Conservation (phyloP, 2,329 filamentous ascomycete species). For the Chrysoporthe austroafricana region DNA sequence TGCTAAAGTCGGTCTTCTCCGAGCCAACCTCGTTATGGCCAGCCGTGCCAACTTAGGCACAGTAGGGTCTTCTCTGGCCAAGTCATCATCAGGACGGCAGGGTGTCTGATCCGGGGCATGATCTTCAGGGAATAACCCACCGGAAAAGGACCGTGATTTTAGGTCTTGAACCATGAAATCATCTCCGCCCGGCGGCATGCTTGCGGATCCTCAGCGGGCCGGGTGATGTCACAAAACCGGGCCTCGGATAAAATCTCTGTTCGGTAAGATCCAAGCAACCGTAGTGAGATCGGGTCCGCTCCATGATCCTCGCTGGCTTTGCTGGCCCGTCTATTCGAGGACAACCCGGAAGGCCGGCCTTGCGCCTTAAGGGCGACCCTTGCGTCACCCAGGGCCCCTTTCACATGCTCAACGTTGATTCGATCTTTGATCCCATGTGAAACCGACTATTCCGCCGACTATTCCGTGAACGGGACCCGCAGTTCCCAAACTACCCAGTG, state of each 20-base stretch:
- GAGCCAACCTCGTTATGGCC: not conserved
- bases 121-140: constrained; percentile 2
- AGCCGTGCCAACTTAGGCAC: not conserved
- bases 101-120: not conserved
- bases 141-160: constrained; percentile 25
- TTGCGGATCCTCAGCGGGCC: constrained; percentile 25
- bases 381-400: constrained; percentile 9
- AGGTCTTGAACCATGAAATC: constrained; percentile 8
- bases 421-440: constrained; percentile 16
- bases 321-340: not conserved
- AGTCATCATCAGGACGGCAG: not conserved
- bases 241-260: constrained; percentile 27
- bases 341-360: constrained; percentile 13
- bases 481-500: not conserved
- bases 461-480: constrained; percentile 16
- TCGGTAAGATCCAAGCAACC: constrained; percentile 21
- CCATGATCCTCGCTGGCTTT: not conserved
- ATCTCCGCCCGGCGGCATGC: constrained; percentile 17
- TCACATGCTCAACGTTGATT: constrained; percentile 26
- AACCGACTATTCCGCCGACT: not conserved
- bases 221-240: constrained; percentile 29
- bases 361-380: not conserved
- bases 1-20: not conserved
- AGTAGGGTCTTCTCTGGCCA: not conserved
- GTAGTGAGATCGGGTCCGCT: constrained; percentile 3